Percentiles rank a stretch among this genome's conserved stretches.
These are phyloP conservation scores for Tetradesmus obliquus DNA, from an alignment of 139 green algal genomes.

Conservation along the genomic window DNA sequence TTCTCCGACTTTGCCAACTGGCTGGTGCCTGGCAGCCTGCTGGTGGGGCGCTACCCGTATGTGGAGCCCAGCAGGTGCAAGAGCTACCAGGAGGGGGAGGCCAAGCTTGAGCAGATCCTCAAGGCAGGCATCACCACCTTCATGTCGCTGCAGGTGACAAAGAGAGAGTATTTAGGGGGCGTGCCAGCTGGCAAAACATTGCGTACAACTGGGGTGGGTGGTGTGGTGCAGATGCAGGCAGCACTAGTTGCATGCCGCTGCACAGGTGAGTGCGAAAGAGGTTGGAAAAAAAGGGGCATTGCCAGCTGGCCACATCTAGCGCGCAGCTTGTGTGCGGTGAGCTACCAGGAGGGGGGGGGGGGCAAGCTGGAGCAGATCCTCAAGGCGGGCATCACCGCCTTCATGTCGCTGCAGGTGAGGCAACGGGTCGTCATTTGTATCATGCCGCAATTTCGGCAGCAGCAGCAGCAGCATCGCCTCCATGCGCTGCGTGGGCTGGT, in stretches of 20 bases:
- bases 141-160: conserved; percentile 79
- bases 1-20: conserved; percentile 88
- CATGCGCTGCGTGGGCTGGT: too few species aligned
- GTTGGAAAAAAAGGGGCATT: not conserved
- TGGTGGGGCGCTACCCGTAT: conserved; percentile 89
- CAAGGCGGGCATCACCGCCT: conserved; percentile 60
- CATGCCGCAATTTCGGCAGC: too few species aligned
- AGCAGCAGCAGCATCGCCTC: too few species aligned
- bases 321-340: not conserved
- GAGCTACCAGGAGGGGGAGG: conserved; percentile 63
- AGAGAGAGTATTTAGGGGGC: not conserved
- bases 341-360: conserved; percentile 61
- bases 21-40: conserved; percentile 81
- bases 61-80: conserved; percentile 80
- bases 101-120: conserved; percentile 77
- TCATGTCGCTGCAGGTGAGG: not conserved
- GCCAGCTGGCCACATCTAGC: too few species aligned
- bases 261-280: not conserved
- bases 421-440: too few species aligned
- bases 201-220: not conserved
- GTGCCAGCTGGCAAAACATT: not conserved
- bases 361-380: conserved; percentile 76
- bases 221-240: not conserved
- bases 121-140: conserved; percentile 81
- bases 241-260: not conserved